phyloP scores from a whole-genome alignment of 805 yeast genomes.

The Sugiyamaella lignohabitans region DNA sequence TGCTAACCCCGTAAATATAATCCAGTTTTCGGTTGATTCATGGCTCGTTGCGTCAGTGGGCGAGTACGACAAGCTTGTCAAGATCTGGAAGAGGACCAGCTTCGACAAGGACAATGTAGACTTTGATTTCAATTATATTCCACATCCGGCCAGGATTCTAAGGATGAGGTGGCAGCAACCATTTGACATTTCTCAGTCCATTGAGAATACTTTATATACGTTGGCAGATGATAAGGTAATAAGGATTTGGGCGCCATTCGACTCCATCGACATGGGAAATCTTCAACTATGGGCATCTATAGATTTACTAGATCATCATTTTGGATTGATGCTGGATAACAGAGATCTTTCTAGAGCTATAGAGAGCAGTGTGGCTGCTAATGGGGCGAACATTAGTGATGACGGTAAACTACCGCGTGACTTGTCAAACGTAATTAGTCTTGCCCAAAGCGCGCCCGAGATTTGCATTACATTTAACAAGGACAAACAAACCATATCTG shows the following conservation, averaged over 20 bases:
- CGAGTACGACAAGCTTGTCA: conserved; percentile 57
- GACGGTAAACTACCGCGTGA: conserved; percentile 7
- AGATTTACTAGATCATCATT: conserved; percentile 31
- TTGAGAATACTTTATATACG: conserved; percentile 55
- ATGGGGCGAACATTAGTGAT: background rate
- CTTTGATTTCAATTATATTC: conserved; percentile 62
- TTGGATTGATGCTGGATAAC: conserved; percentile 37
- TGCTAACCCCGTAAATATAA: conserved; percentile 53
- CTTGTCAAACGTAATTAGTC: conserved; percentile 14
- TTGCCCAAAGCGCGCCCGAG: conserved; percentile 20
- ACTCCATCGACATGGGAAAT: conserved; percentile 18
- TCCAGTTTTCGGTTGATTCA: conserved; percentile 61
- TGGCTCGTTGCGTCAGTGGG: conserved; percentile 60
- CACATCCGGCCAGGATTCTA: conserved; percentile 56
- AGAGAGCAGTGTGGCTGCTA: conserved; percentile 12
- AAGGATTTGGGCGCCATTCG: conserved; percentile 50
- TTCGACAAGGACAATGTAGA: conserved; percentile 57
- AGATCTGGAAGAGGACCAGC: conserved; percentile 70
- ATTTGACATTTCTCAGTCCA: conserved; percentile 33
- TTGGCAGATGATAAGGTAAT: conserved; percentile 52
- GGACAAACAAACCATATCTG: conserved; percentile 22
- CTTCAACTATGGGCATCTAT: conserved; percentile 39
- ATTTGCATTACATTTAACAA: conserved; percentile 12
- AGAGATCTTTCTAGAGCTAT: conserved; percentile 30
- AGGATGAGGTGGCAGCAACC: conserved; percentile 51